Conservation (phyloP, 148 eudicot species). For the Camellia sinensis region DNA sequence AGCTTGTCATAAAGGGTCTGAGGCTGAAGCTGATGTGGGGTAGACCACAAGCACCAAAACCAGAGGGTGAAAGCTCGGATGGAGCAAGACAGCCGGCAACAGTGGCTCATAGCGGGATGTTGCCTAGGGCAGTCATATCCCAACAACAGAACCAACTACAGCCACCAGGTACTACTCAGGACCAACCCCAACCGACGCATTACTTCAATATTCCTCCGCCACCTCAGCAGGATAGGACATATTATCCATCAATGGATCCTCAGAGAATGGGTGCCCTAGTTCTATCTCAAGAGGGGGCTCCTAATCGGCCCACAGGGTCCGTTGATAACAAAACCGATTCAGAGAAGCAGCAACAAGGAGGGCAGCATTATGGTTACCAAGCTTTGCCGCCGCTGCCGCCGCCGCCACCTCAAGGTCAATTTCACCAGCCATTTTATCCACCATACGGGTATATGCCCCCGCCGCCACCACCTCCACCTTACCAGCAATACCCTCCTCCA, state of each 20-base stretch:
- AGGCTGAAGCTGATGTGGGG: slow-evolving; percentile 98
- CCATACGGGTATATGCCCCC: slow-evolving; percentile 69
- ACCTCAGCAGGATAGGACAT: slow-evolving; percentile 64
- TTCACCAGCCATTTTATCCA: slow-evolving; percentile 65
- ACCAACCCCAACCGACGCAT: slow-evolving; percentile 54
- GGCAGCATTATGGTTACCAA: slow-evolving; percentile 47
- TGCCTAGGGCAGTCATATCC: slow-evolving; percentile 87
- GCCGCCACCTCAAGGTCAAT: slow-evolving; percentile 49
- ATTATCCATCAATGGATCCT: slow-evolving; percentile 96
- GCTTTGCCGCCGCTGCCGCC: slow-evolving; percentile 47
- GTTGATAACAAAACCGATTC: slow-evolving; percentile 48
- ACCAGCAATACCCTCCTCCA: slow-evolving; percentile 72
- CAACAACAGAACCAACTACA: slow-evolving; percentile 77
- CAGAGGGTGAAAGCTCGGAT: slow-evolving; percentile 51
- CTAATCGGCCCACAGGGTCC: slow-evolving; percentile 44
- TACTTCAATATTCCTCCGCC: slow-evolving; percentile 81
- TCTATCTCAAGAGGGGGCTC: slow-evolving; percentile 63
- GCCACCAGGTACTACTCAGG: slow-evolving; percentile 63
- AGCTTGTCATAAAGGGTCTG: slow-evolving; percentile 77
- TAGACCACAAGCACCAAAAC: slow-evolving; percentile 77
- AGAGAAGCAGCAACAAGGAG: slow-evolving; percentile 44
- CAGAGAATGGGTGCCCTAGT: slow-evolving; percentile 92
- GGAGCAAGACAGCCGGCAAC: slow-evolving; percentile 55
- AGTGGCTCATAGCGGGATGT: slow-evolving; percentile 82
- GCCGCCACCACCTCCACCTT: slow-evolving; percentile 50